These are phyloP conservation scores for Nemania serpens DNA, from an alignment of 2,329 filamentous ascomycete genomes.

Conservation along the genomic window DNA sequence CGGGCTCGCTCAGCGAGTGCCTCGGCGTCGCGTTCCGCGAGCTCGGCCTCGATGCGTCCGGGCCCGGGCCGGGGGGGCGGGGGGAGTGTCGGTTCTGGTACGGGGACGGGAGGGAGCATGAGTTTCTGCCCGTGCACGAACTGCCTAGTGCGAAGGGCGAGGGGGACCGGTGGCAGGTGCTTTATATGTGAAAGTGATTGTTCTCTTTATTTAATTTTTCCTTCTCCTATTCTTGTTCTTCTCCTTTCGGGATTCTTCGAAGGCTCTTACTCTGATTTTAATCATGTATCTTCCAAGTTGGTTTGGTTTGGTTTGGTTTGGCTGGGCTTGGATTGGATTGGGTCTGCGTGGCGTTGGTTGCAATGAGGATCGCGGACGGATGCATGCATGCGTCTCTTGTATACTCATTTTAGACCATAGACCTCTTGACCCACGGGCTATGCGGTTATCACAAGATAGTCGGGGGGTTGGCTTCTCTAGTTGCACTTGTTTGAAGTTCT, in stretches of 20 bases:
- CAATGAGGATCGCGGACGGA: background rate
- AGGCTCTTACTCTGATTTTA: background rate
- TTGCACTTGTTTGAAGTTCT: background rate
- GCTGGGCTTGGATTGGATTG: too few relatives aligned
- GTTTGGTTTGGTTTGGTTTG: background rate
- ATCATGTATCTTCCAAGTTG: background rate
- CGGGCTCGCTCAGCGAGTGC: conserved; percentile 27
- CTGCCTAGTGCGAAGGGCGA: background rate
- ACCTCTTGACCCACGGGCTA: background rate
- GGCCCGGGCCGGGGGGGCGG: background rate
- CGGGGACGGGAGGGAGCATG: conserved; percentile 15
- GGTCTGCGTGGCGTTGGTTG: background rate
- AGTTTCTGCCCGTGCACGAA: conserved; percentile 31
- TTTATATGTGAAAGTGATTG: conserved; percentile 21
- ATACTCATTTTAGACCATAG: conserved; percentile 1
- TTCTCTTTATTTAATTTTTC: background rate
- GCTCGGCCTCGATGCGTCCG: background rate
- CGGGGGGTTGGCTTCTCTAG: background rate
- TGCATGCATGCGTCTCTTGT: background rate
- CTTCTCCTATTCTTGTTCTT: background rate
- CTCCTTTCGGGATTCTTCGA: background rate
- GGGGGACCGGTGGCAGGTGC: conserved; percentile 16
- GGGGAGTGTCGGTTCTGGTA: conserved; percentile 27
- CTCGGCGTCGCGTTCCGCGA: conserved; percentile 32
- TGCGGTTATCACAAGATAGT: too few relatives aligned